phyloP scores from a whole-genome alignment of 306 rosid genomes.

The Sphenostylis stenocarpa region DNA sequence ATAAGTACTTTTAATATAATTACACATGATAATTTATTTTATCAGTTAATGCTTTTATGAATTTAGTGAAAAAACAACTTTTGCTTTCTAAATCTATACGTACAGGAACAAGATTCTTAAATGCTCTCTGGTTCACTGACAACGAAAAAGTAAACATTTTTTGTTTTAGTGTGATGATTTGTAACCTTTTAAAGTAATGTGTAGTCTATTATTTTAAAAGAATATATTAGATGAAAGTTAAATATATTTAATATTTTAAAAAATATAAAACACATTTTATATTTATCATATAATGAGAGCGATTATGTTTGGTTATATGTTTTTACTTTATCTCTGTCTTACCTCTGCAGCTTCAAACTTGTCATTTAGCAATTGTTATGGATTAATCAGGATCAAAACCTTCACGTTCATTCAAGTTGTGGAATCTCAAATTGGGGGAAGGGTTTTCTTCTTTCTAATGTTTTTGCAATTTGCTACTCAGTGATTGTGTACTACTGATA shows the following conservation, averaged over 20 bases:
- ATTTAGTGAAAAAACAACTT: background rate
- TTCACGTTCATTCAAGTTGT: background rate
- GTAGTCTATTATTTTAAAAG: too few relatives aligned
- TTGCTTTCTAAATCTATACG: background rate
- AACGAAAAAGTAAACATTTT: background rate
- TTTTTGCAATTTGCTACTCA: background rate
- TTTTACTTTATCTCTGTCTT: background rate
- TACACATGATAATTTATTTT: background rate
- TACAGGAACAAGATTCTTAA: background rate
- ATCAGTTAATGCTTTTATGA: background rate
- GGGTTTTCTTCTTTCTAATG: background rate
- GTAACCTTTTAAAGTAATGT: too few relatives aligned
- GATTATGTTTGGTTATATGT: background rate
- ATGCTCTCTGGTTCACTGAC: background rate
- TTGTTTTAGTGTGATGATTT: background rate
- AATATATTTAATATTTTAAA: background rate
- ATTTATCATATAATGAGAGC: background rate
- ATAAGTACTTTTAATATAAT: background rate
- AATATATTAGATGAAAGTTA: background rate
- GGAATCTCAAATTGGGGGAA: background rate
- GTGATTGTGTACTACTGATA: conserved; percentile 25
- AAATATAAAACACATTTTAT: background rate
- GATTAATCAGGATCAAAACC: background rate
- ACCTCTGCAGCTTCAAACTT: background rate
- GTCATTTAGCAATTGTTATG: background rate